Percentiles rank a stretch among this genome's conserved stretches.
Conservation (phyloP, 2,329 filamentous ascomycete genomes). For the Polychaeton citri region DNA sequence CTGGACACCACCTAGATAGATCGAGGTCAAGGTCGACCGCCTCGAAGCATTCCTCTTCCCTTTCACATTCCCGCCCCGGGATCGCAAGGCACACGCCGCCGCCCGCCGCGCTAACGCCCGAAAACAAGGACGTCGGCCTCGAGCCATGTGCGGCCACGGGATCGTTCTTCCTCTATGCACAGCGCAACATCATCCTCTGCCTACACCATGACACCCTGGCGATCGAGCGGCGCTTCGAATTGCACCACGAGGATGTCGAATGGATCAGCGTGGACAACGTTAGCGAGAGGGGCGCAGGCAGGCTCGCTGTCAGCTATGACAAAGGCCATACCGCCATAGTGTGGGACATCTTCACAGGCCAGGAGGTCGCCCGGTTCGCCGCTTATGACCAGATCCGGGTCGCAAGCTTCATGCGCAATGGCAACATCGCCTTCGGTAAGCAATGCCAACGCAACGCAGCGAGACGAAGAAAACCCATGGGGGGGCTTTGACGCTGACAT, state of each 20-base stretch:
- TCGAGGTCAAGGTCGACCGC: conserved; percentile 27
- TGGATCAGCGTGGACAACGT: conserved; percentile 82
- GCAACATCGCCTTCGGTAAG: conserved; percentile 91
- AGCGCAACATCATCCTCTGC: conserved; percentile 71
- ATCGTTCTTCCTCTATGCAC: conserved; percentile 76
- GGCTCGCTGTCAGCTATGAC: conserved; percentile 88
- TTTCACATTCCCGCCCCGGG: conserved; percentile 8
- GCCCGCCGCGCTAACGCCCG: conserved; percentile 30
- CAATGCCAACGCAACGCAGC: conserved; percentile 1
- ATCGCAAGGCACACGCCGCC: conserved; percentile 21
- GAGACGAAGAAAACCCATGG: no score
- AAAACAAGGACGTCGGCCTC: conserved; percentile 44
- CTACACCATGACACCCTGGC: conserved; percentile 86
- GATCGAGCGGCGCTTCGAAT: conserved; percentile 73
- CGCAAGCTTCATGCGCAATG: conserved; percentile 92
- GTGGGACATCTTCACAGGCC: conserved; percentile 88
- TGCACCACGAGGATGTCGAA: conserved; percentile 70
- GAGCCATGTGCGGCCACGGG: conserved; percentile 84
- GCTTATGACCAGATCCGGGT: conserved; percentile 78
- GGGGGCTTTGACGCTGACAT: no score
- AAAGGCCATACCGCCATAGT: conserved; percentile 82
- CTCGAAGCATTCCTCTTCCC: conserved; percentile 19
- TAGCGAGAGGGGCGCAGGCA: conserved; percentile 72
- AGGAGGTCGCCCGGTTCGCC: conserved; percentile 81
- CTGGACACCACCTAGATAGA: conserved; percentile 22